Base-by-base conservation (phyloP, 805 yeast genomes). In the Yarrowia yakushimensis region DNA sequence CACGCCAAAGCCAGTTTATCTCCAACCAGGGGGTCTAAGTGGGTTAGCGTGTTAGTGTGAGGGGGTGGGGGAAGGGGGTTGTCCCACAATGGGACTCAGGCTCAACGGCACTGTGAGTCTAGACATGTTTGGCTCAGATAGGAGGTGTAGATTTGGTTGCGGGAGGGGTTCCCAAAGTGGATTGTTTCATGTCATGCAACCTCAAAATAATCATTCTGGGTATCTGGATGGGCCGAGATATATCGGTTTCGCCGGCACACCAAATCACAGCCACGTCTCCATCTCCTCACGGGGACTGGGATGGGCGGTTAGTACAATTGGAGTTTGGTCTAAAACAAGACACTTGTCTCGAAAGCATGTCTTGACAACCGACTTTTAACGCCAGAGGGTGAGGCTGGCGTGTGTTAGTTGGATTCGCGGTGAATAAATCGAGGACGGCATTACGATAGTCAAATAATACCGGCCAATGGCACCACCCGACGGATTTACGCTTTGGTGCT, bases 261-360 rank as follows among this genome's bases (percentile, higher is more conserved):
- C 45, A 5, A 7, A n/a, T 31, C 7, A 33, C 12, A 43, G 22
- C 20, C 15, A 43, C 33, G 48, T 25, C 22, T 3, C 18, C 15
- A 2, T 23, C 34, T 11, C 34, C n/a, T 28, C 28, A 36, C 52
- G 52, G 27, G 5, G 18, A 30, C 30, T 27, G 48, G 28, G 23
- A 15, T 15, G 28, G 22, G 10, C 22, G 17, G 17, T 12, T 4
- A 6, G 20, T 18, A 18, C 23, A 11, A 18, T 36, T 42, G 31
- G 5, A 41, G n/a, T 20, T 23, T 15, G 15, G 31, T 10, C 48
- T 25, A 42, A 42, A 42, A 15, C 13, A 2, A 20, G 12, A 41
- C 28, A 41, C 31, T 25, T 28, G 52, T 45, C 52, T 42, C 36
- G 23, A 45, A 36, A 45, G 52, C 50, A 45, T 27, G 50, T 45